Conservation (phyloP, 352 stramenopile species). For the Phytophthora fragariae region DNA sequence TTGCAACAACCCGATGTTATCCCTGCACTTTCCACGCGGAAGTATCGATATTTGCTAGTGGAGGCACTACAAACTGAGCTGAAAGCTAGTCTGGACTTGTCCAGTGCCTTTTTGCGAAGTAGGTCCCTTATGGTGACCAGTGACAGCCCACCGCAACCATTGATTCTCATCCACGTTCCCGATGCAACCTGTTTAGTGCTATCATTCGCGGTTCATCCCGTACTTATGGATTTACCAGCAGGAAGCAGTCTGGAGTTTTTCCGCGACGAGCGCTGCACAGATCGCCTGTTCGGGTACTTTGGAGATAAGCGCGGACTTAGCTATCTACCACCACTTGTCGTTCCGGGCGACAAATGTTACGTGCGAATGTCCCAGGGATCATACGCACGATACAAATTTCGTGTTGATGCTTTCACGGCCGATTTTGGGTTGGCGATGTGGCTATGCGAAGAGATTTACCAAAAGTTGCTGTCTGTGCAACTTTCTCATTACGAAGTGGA, state of each 20-base stretch:
- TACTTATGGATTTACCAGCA: conserved; percentile 80
- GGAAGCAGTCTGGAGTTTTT: conserved; percentile 81
- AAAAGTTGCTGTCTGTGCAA: conserved; percentile 56
- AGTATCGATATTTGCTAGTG: conserved; percentile 73
- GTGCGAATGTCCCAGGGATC: conserved; percentile 65
- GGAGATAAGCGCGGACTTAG: conserved; percentile 75
- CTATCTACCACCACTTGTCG: conserved; percentile 67
- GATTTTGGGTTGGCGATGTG: conserved; percentile 81
- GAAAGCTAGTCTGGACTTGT: conserved; percentile 60
- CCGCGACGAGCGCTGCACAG: conserved; percentile 62
- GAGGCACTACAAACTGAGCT: conserved; percentile 66
- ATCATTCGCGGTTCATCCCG: conserved; percentile 83
- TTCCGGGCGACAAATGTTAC: conserved; percentile 71
- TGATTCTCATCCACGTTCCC: conserved; percentile 68
- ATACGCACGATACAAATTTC: conserved; percentile 86
- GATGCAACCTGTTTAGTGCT: conserved; percentile 73
- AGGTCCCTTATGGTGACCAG: conserved; percentile 72
- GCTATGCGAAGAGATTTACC: conserved; percentile 74
- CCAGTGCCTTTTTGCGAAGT: conserved; percentile 52
- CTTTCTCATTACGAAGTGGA: conserved; percentile 73
- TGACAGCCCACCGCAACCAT: conserved; percentile 67
- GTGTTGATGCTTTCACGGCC: conserved; percentile 68
- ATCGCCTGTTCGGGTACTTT: conserved; percentile 79
- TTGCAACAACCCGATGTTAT: conserved; percentile 41
- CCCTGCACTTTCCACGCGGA: conserved; percentile 41